Evolutionary conservation across 192 early-diverging fungal species (phyloP).

Genomic region (Umbelopsis sp.): DNA sequence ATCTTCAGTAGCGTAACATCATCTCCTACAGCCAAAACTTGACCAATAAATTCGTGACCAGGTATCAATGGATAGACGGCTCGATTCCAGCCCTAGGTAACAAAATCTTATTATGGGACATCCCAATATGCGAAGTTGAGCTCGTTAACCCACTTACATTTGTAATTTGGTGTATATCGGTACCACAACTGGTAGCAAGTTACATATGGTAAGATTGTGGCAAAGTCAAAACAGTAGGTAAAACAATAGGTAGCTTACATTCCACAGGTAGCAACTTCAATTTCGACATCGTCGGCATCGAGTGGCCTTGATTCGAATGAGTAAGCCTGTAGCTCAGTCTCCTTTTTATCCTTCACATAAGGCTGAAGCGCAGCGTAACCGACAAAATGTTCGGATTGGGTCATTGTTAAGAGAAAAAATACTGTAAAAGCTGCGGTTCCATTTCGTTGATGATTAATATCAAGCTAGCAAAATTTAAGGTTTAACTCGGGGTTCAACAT

Average conservation of each 20-base stretch:
- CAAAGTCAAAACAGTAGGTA: no score
- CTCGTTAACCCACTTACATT: slow-evolving; percentile 54
- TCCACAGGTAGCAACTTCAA: slow-evolving; percentile 48
- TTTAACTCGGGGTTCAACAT: neutral
- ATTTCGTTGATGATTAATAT: no score
- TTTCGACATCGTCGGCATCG: slow-evolving; percentile 48
- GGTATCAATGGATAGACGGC: slow-evolving; percentile 43
- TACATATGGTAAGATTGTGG: no score
- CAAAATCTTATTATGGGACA: slow-evolving; percentile 33
- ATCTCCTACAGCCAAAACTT: slow-evolving; percentile 39
- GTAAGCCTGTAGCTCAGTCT: slow-evolving; percentile 19
- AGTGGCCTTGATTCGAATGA: slow-evolving; percentile 41
- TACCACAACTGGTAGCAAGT: slow-evolving; percentile 57
- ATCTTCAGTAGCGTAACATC: slow-evolving; percentile 31
- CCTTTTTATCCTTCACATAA: slow-evolving; percentile 7
- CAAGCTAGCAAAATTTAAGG: neutral
- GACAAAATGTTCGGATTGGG: slow-evolving; percentile 17
- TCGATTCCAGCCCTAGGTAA: slow-evolving; percentile 32
- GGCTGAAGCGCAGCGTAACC: slow-evolving; percentile 29
- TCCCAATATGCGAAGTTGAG: neutral
- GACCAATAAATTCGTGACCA: slow-evolving; percentile 61
- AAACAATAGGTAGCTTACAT: slow-evolving; percentile 31
- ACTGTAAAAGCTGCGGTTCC: no score
- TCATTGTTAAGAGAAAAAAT: slow-evolving; percentile 1
- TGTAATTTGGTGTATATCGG: slow-evolving; percentile 73